phyloP scores from a whole-genome alignment of 345 rosid genomes.

The Geranium rotundifolium region DNA sequence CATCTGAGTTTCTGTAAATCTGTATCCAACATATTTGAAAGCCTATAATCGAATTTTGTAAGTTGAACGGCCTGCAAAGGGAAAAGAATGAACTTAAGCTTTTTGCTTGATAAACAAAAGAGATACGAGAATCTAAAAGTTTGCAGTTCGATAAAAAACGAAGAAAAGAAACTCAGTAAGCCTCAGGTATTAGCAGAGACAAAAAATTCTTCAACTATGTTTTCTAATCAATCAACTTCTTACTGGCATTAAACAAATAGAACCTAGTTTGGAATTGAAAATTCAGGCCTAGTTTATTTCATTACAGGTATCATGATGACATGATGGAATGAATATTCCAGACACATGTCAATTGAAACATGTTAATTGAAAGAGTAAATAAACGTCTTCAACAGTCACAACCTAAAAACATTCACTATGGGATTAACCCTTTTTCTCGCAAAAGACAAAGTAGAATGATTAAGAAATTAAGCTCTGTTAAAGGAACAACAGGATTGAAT shows the following conservation, averaged over 20 bases:
- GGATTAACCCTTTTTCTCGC: neutral
- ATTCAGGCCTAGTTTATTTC: neutral
- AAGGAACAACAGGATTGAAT: neutral
- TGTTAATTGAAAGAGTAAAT: neutral
- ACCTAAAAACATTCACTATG: neutral
- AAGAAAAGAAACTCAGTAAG: neutral
- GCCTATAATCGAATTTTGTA: conserved; percentile 86
- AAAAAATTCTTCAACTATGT: neutral
- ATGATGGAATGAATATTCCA: neutral
- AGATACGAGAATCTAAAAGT: neutral
- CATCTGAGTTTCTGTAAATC: conserved; percentile 89
- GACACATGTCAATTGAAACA: neutral
- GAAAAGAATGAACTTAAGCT: conserved; percentile 8
- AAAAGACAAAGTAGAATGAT: neutral
- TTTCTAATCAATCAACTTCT: neutral
- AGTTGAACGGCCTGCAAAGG: conserved; percentile 67
- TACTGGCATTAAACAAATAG: neutral
- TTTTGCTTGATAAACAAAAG: neutral
- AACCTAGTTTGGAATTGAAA: neutral
- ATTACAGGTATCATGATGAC: neutral
- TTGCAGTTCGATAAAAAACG: neutral
- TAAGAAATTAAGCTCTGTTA: neutral
- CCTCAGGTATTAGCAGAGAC: neutral
- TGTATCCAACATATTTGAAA: conserved; percentile 51
- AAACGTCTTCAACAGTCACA: neutral